Evolutionary conservation across 129 eudicot genomes (phyloP).

Genomic region (Flaveria linearis): DNA sequence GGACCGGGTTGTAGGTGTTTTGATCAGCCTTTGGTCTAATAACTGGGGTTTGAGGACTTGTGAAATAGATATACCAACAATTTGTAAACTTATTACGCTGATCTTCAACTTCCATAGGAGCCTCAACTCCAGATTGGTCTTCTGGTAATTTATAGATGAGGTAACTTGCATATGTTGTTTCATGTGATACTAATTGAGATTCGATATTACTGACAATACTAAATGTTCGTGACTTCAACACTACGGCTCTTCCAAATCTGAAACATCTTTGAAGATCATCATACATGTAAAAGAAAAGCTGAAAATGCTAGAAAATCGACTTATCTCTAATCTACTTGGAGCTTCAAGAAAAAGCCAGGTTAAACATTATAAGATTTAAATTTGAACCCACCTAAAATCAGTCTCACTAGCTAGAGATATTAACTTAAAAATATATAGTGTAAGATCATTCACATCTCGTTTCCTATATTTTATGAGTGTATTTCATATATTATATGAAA

Average conservation of each 20-base stretch:
- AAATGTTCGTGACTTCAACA: neutral
- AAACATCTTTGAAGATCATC: neutral
- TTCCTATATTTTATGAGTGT: no score
- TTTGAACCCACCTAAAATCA: no score
- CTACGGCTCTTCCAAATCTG: conserved; percentile 3
- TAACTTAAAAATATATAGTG: no score
- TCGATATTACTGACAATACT: neutral
- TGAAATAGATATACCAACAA: neutral
- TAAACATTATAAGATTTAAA: no score
- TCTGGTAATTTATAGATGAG: neutral
- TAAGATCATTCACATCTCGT: no score
- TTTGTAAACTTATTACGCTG: neutral
- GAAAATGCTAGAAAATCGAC: neutral
- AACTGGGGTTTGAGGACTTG: conserved; percentile 20
- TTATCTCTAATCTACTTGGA: neutral
- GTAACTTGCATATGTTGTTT: conserved; percentile 16
- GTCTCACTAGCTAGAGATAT: no score
- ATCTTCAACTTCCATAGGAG: neutral
- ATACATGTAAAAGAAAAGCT: neutral
- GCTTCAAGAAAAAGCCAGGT: no score
- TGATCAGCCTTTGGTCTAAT: conserved; percentile 2
- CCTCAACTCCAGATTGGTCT: neutral
- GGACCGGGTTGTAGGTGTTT: conserved; percentile 8
- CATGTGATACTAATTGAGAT: neutral
- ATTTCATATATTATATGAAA: no score